Evolutionary conservation across 1,284 basidiomycete genomes (phyloP), one percentile per base, ranked within the genome.

Genomic region (Peniophora sp.): DNA sequence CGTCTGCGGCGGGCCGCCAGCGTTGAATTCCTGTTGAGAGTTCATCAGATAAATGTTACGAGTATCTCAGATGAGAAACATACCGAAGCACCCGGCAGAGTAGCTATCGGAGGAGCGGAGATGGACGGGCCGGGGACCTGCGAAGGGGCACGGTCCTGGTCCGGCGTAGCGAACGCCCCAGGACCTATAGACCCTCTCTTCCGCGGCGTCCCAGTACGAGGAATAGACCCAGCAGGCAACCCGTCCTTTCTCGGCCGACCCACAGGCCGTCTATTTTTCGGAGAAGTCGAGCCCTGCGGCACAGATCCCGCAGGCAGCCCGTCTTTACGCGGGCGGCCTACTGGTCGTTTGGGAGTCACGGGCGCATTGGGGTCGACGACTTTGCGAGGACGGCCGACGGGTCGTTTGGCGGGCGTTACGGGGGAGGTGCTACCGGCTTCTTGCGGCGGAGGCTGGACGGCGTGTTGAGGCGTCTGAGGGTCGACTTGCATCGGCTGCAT

Each of bases 161-260:
- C 35, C 11, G 53, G 20, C 1, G 53, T 47, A n/a, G 67, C 66
- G 51, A 65, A 69, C 12, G 57, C 56, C 11, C 67, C 68, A 0
- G 69, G 66, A 10, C 71, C 63, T 24, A 55, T 56, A 12, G 56
- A 48, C 41, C 50, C 57, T 25, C 73, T 65, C 55, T 74, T 73
- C 52, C 72, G 67, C 8, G 68, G 66, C 32, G 69, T 62, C 34
- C 59, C 61, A 57, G 69, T 58, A 49, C 67, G 57, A 3, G 68
- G 65, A 9, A 75, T 74, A 9, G 74, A 74, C 20, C 78, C 78
- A 11, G 77, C 71, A 38, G 78, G 77, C n/a, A 80, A 64, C 1
- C 78, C 78, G 50, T 80, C 78, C 59, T 80, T 80, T 51, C 77
- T 66, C 14, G 77, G 78, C 17, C 77, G 68, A 3, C 77, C 77